These are phyloP conservation scores for Bryoerythrophyllum caledonicum DNA, from an alignment of 225 moss, liverwort and hornwort species.

Conservation along the genomic window DNA sequence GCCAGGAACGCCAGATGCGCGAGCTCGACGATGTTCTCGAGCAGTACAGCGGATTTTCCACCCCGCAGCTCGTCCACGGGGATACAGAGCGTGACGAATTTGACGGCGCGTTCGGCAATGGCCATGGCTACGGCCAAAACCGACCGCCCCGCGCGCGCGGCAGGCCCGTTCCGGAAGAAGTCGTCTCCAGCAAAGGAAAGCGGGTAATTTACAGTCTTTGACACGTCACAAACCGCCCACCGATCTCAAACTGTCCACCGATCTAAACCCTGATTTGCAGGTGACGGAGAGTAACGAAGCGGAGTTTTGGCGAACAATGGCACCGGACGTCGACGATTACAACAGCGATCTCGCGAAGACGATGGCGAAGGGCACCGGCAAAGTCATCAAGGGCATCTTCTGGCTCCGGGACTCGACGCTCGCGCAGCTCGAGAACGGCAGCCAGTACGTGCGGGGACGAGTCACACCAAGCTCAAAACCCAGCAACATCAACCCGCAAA, in stretches of 20 bases:
- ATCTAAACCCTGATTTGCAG: slow-evolving; percentile 3
- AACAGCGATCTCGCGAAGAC: slow-evolving; percentile 65
- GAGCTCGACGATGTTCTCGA: slow-evolving; percentile 59
- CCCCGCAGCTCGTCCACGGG: slow-evolving; percentile 68
- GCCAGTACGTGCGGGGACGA: slow-evolving; percentile 45
- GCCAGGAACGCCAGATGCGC: slow-evolving; percentile 34
- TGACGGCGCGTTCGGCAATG: slow-evolving; percentile 26
- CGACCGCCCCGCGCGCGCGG: slow-evolving; percentile 26
- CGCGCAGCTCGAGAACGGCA: slow-evolving; percentile 56
- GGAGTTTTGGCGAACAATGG: slow-evolving; percentile 86
- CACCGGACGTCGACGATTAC: slow-evolving; percentile 88
- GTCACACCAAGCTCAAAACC: slow-evolving; percentile 55
- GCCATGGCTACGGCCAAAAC: slow-evolving; percentile 19
- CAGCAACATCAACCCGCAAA: slow-evolving; percentile 47
- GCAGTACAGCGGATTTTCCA: slow-evolving; percentile 72
- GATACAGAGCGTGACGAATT: slow-evolving; percentile 34
- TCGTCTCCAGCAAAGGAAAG: slow-evolving; percentile 24
- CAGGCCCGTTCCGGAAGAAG: slow-evolving; percentile 40
- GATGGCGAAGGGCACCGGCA: slow-evolving; percentile 76
- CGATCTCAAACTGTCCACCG: too few species aligned
- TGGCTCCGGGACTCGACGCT: slow-evolving; percentile 74
- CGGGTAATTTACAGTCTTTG: background rate
- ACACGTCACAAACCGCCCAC: background rate
- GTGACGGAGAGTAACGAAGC: slow-evolving; percentile 35
- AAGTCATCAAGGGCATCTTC: slow-evolving; percentile 81